These are phyloP conservation scores for Globisporangium yorkense DNA, from an alignment of 352 stramenopile genomes.

Conservation along the genomic window DNA sequence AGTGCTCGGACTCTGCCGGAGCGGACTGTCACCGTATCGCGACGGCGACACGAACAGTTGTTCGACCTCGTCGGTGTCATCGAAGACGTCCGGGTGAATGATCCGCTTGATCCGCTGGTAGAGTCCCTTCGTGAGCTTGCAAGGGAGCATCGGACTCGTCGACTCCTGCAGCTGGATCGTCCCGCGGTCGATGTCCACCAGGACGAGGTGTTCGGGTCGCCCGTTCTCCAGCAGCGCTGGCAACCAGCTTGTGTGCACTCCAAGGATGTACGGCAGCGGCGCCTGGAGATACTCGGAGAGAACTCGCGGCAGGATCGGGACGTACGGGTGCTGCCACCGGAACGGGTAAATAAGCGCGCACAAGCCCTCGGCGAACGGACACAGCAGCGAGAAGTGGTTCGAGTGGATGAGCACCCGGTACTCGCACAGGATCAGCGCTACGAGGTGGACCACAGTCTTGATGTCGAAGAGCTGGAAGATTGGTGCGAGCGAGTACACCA, in stretches of 20 bases:
- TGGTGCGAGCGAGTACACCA: constrained; percentile 60
- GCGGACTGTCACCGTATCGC: background rate
- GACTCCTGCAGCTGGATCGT: constrained; percentile 53
- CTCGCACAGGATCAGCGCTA: constrained; percentile 66
- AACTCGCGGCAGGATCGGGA: constrained; percentile 73
- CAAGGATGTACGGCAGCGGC: constrained; percentile 77
- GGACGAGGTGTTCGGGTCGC: constrained; percentile 73
- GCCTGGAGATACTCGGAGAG: constrained; percentile 83
- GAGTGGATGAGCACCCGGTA: constrained; percentile 80
- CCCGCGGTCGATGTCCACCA: constrained; percentile 74
- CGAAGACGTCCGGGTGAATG: constrained; percentile 33
- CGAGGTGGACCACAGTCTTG: constrained; percentile 64
- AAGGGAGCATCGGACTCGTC: constrained; percentile 48
- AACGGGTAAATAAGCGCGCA: constrained; percentile 83
- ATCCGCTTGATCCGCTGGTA: constrained; percentile 45
- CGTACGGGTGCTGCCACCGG: constrained; percentile 81
- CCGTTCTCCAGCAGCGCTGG: constrained; percentile 55
- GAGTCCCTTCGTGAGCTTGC: constrained; percentile 39
- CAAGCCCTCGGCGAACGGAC: constrained; percentile 62
- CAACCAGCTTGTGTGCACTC: constrained; percentile 71
- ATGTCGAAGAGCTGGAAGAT: constrained; percentile 76
- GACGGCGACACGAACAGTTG: background rate
- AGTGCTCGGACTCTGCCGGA: background rate
- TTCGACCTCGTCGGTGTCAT: constrained; percentile 3
- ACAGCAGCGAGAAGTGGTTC: constrained; percentile 66